Base-by-base conservation (phyloP, 2,329 filamentous ascomycete species). In the Daldinia eschscholtzii region DNA sequence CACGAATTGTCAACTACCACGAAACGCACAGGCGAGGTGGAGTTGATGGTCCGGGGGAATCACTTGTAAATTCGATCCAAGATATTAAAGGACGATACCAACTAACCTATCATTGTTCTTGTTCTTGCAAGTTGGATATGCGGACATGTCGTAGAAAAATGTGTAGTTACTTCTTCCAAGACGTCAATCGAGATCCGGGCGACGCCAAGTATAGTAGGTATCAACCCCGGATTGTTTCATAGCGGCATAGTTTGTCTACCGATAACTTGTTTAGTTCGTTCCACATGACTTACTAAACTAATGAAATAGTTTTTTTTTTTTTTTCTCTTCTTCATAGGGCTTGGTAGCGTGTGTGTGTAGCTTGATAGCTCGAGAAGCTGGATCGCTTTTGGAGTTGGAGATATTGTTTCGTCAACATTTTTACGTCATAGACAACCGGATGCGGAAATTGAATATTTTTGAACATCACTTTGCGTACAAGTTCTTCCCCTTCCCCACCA, bases 341-440 rank as follows among this genome's bases (percentile, higher is more conserved):
- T 20, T 61, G 39, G 46, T 39, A 39, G 35, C 13, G 33, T 9
- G 33, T 39, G 35, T 37, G 13, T 42, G 64, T 44, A 64, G 28
- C 46, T 35, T 35, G 33, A 35, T 35, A 35, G 37, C 55, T 44
- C 33, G 57, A 44, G 30, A 62, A 68, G 41, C 20, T 59, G 20
- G 42, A 5, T 35, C 13, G 23, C 9, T 42, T 35, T 30, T 57
- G 30, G 57, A 39, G 65, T 30, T 57, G 26, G 57, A 39, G 65
- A 37, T 64, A 28, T 48, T 4, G 35, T 57, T 12, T 35, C 55
- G 23, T 9, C 12, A 33, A 18, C 6, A 9, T 35, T 55, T 63
- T 39, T 63, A 71, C 69, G 69, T 71, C 69, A 71, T 71, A 65
- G 69, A 70, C 48, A 26, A 20, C 69, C 66, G 69, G 23, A 71